These are phyloP conservation scores for Fremontodendron californicum DNA, from an alignment of 345 rosid genomes.

Conservation along the genomic window DNA sequence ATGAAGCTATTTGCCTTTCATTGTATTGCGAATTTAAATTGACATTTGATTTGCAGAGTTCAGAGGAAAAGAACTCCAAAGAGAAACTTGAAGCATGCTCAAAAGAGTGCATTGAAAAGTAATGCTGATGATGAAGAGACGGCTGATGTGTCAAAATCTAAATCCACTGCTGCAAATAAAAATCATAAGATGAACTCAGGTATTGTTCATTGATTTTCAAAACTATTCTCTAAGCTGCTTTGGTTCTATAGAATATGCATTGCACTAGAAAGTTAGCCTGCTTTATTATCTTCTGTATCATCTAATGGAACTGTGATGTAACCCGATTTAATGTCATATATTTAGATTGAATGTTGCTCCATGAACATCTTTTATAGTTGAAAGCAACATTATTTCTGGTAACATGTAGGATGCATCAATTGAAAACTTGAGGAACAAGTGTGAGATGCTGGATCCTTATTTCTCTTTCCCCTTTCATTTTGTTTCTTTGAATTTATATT, in stretches of 20 bases:
- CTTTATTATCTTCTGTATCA: background rate
- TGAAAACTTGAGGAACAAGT: background rate
- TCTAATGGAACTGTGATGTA: background rate
- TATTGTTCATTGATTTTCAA: constrained; percentile 16
- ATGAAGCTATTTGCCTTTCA: background rate
- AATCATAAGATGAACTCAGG: constrained; percentile 33
- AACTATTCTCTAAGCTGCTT: background rate
- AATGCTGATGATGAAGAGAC: constrained; percentile 37
- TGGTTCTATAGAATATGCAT: background rate
- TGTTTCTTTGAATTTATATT: background rate
- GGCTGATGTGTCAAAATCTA: constrained; percentile 42
- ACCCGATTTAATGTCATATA: background rate
- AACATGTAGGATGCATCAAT: background rate
- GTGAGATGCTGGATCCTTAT: background rate
- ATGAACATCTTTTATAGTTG: background rate
- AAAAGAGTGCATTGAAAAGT: constrained; percentile 11
- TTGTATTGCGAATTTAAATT: constrained; percentile 9
- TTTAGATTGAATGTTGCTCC: background rate
- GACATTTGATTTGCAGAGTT: constrained; percentile 35
- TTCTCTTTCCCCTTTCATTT: background rate
- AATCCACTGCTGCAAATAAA: constrained; percentile 24
- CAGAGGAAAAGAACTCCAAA: constrained; percentile 85
- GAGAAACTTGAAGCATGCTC: constrained; percentile 41
- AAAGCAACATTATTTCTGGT: background rate
- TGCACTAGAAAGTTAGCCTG: background rate